Base-by-base conservation (phyloP, 306 rosid genomes). In the Canavalia ensiformis region DNA sequence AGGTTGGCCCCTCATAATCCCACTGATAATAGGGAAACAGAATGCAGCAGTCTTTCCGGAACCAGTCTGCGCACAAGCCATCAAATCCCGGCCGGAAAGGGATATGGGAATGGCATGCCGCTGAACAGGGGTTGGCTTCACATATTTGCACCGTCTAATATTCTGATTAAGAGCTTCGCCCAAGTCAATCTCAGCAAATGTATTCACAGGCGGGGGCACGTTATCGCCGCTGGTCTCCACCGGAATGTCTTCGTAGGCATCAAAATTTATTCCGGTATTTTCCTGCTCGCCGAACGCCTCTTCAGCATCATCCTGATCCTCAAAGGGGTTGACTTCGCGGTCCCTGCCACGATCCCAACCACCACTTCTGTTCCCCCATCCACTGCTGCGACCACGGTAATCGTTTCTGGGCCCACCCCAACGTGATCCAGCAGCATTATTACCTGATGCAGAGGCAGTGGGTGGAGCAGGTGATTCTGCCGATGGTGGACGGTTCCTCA, bases 21-120 rank as follows among this genome's bases (percentile, higher is more conserved):
- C 97, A 83, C 97, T 87, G 74, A 93, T 93, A 8, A 93, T 93
- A 0, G 97, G 97, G 83, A 93, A 93, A 78, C 97, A 93, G 58
- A 93, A 93, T 10, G 97, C 97, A n/a, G 97, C 97, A 0, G 97
- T 93, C 84, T 93, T 93, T 33, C 97, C 97, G 3, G 97, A 93
- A 78, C 97, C 97, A 30, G 97, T 93, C 86, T 93, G 97, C 1
- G 97, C 97, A 78, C 97, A 93, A 25, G 97, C 97, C 97, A 93
- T 93, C 88, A 93, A 82, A 81, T 93, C 97, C 76, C 97, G 77
- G 12, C 96, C 97, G 0, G 6, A 88, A 75, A 93, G 92, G n/a
- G 97, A 91, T 46, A 93, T 93, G 0, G 97, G 97, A 60, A 93
- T 93, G 50, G 96, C 89, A 74, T 93, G 88, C 84, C 97, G 90